Base-by-base conservation (phyloP, 495 filamentous ascomycete species). In the Aspergillus saccharolyticus region DNA sequence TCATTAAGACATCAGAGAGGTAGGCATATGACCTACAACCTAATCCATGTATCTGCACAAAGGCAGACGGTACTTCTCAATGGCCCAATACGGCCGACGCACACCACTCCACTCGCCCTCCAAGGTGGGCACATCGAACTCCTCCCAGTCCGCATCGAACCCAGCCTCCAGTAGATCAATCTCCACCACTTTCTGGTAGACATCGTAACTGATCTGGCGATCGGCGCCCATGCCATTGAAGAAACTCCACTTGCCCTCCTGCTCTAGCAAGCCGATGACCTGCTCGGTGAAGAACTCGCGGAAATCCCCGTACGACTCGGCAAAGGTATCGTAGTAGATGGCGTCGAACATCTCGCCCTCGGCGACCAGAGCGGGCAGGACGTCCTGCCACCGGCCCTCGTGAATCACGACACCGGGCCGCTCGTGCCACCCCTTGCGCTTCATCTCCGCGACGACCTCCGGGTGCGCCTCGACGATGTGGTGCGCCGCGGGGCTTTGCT, bases 301-400 rank as follows among this genome's bases (percentile, higher is more conserved):
- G 43, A 98, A 82, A 67, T 90, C 89, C 5, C 73, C 76, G 73
- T 98, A 98, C 46, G 89, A 85, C 73, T 97, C 95, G 8, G 92
- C 94, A 63, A 97, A 98, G 0, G 94, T 98, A 67, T 97, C 95
- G 64, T 96, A 97, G 75, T 97, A 98, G 54, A 98, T 92, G 33
- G 88, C 91, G 69, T 98, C 90, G 67, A 93, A 95, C 21, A 83
- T 73, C 45, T 85, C 78, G 7, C 86, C 85, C 47, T 84, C 71
- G n/a, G 83, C 80, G 0, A 94, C 71, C 8, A 98, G 77, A 25
- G 73, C 70, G 0, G 87, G 88, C 8, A 96, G 70, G 0, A 96
- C 76, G 60, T 96, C 87, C 71, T 96, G 91, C 91, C 91, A 97
- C 57, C 78, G 79, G 8, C 91, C 91, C 63, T 85, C 80, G 63